These are phyloP conservation scores for Blastocrithidia nonstop DNA, from an alignment of 208 protist species.

Conservation along the genomic window DNA sequence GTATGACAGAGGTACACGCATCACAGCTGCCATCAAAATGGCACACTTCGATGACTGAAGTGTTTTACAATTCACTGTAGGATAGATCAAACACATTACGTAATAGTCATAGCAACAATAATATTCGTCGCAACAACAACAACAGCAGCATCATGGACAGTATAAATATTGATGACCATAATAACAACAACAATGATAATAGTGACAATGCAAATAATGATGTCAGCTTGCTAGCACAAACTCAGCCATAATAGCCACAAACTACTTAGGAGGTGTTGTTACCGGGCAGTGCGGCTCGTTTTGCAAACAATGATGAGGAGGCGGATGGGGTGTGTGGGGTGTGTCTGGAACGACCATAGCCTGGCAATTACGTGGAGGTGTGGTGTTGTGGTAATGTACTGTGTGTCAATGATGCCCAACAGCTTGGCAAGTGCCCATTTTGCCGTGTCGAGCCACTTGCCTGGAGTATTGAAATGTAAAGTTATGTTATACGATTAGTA, in stretches of 20 bases:
- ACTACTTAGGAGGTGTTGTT: background rate
- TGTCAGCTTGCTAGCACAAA: too few species aligned
- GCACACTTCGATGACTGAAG: too few species aligned
- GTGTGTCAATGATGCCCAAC: constrained; percentile 61
- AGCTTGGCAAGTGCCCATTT: constrained; percentile 67
- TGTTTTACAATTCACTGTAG: too few species aligned
- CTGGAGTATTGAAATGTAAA: constrained; percentile 60
- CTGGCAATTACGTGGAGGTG: constrained; percentile 42
- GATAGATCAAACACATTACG: too few species aligned
- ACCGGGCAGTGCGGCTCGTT: too few species aligned
- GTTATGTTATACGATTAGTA: constrained; percentile 1
- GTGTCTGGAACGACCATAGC: constrained; percentile 45
- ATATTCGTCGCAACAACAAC: too few species aligned
- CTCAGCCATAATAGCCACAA: background rate
- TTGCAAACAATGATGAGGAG: background rate
- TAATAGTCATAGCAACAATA: too few species aligned
- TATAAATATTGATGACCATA: background rate
- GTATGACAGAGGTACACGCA: too few species aligned
- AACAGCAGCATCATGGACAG: constrained; percentile 3
- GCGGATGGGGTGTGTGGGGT: constrained; percentile 73
- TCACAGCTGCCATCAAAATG: too few species aligned
- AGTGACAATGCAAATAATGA: background rate
- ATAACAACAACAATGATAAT: background rate
- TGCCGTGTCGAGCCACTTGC: constrained; percentile 63
- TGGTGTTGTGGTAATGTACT: constrained; percentile 78